Evolutionary conservation across 1,139 yeast genomes (phyloP), one percentile per base, ranked within the genome.

Genomic region (Candida sp.): DNA sequence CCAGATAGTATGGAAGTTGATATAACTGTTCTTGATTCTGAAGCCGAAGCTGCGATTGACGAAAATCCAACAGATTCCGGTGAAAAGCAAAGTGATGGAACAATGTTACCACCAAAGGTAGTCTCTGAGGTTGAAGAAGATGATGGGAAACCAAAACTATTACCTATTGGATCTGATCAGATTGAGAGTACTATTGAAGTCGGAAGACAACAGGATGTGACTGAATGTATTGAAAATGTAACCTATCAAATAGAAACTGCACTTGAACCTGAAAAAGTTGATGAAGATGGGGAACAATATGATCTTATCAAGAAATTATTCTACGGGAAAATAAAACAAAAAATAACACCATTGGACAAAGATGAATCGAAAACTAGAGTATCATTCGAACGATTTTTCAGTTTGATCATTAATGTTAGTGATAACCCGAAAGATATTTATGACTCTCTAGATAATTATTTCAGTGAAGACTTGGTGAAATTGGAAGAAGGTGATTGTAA

Each of bases 151-250:
- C 39, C 39, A 5, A 37, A 11, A n/a, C 34, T 69, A 4, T 52
- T 71, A 34, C 66, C 71, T 33, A 82, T 84, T 7, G 75, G 81
- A 46, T 63, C 78, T 2, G 85, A 81, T 47, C 88, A 84, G 55
- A 75, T 84, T 62, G 88, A 81, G 46, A 79, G 83, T 51, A 82
- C 93, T 0, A 73, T 84, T 41, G 93, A 85, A 52, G 76, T 87
- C 49, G 97, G 97, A 3, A 76, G 96, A 52, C 99, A 93, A 61
- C 99, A 93, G 61, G 99, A 93, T 68, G 98, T 93, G 15, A 89
- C 97, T 0, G 99, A 93, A 60, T 91, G 98, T 63, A 90, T 93
- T 55, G 96, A 91, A 45, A 93, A 93, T 61, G 97, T 93, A 4
- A 73, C 91, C n/a, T 87, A 84, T 51, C 98, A 91, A 60, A 70